Base-by-base conservation (phyloP, 106 monocot genomes). In the Platanthera zijinensis region DNA sequence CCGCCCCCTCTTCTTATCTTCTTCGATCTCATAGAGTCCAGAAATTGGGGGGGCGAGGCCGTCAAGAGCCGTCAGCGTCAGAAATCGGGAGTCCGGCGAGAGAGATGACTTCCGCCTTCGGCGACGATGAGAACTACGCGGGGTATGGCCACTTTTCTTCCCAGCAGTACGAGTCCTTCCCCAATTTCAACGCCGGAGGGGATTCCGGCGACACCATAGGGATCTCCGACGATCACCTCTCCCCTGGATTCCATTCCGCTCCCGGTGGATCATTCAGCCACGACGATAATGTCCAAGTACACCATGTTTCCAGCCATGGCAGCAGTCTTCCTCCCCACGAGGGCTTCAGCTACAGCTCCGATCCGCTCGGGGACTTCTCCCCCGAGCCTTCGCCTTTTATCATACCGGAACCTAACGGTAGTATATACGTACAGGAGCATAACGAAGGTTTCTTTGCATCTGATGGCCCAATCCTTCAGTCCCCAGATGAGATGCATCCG, bases 401-500 rank as follows among this genome's bases (percentile, higher is more conserved):
- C 46, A 70, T 78, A 63, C 54, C 69, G 50, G 80, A 81, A 12
- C 7, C 69, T 11, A 75, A 54, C 12, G 80, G 75, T 69, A 81
- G 57, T 39, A 68, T 11, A 6, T 68, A 80, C 28, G 74, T 52
- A 32, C 66, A 67, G 69, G 75, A 48, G 56, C 45, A 67, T 9
- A 62, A 75, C 12, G 80, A 54, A 12, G 56, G 45, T 6, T 47
- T 81, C 28, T 81, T 81, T 66, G 19, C 52, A 4, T 18, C 51
- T 48, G 80, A 74, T 50, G 78, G 78, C 2, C 69, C 80, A 48
- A 25, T 75, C 5, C 66, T 81, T 51, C 80, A 75, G 53, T 69
- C 75, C 18, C 80, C 80, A 12, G 54, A 22, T 45, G 80, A 75
- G 75, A 81, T 81, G 80, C 80, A 81, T 54, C 78, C 70, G 25